Base-by-base conservation (phyloP, 2,329 filamentous ascomycete species). In the Microdochium paspali region DNA sequence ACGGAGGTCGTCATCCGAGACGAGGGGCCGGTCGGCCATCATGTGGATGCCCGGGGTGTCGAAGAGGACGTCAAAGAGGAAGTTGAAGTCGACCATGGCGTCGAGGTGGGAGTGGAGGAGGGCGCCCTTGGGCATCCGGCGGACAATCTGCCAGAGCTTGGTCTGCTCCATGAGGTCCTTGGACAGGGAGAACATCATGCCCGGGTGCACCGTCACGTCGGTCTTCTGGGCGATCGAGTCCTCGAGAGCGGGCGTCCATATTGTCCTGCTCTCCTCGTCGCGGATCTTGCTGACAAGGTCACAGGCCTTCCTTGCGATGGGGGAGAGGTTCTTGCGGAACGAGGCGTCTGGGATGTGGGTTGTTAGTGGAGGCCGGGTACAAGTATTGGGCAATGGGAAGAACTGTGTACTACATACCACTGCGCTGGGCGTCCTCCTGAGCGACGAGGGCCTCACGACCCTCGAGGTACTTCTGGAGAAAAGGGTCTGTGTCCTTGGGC, bases 151-250 rank as follows among this genome's bases (percentile, higher is more conserved):
- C 89, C 89, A 97, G 23, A 96, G 73, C 59, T 82, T 82, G 13
- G 88, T 95, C 55, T 74, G 74, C 66, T 95, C 88, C 80, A 95
- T 94, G 31, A 81, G 80, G n/a, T 82, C 78, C 65, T 90, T 91
- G 56, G 89, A 89, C 30, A 91, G 74, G 30, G 79, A 83, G 66
- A 95, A 96, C 86, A 95, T 93, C 85, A 95, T 95, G 10, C 90
- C 90, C 1, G 89, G 89, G 61, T 86, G 88, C 45, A 91, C 70
- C 54, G 81, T 79, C 51, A 80, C 76, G 56, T 80, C 73, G 24
- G 69, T 70, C 48, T 79, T 68, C 53, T 78, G 76, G 3, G 84
- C 82, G 3, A 89, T 69, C 42, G 74, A 74, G 58, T 90, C 82
- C 57, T 91, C 85, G 45, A 85, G 79, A 43, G 80, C 76, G 26